These are phyloP conservation scores for Castanopsis chinensis DNA, from an alignment of 306 rosid species.

Conservation along the genomic window DNA sequence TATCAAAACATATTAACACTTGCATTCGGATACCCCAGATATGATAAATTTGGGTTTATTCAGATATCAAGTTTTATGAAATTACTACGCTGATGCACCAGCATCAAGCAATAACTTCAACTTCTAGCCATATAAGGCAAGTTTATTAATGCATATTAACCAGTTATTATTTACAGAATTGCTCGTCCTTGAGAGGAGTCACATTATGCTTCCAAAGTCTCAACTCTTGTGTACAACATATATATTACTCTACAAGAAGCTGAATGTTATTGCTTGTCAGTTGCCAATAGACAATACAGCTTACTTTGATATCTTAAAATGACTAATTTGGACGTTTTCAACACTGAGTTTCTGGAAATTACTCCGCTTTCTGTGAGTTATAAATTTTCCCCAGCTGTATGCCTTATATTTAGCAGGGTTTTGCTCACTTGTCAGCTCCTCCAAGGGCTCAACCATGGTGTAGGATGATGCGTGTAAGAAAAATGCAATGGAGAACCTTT, in stretches of 20 bases:
- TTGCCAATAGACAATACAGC: not conserved
- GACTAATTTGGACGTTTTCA: constrained; percentile 42
- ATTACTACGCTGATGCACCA: too few relatives aligned
- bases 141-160: too few relatives aligned
- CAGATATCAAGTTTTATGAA: too few relatives aligned
- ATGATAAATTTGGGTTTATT: too few relatives aligned
- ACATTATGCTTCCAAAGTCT: too few relatives aligned
- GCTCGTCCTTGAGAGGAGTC: too few relatives aligned
- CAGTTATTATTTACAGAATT: too few relatives aligned
- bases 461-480: constrained; percentile 60
- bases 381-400: constrained; percentile 61
- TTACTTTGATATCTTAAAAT: constrained; percentile 31
- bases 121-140: too few relatives aligned
- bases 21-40: too few relatives aligned
- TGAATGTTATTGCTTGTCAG: not conserved
- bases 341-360: constrained; percentile 45
- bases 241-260: not conserved
- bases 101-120: too few relatives aligned
- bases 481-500: constrained; percentile 53
- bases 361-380: constrained; percentile 23
- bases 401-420: constrained; percentile 47
- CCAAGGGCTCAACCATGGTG: constrained; percentile 44
- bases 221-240: too few relatives aligned
- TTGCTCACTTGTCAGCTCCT: constrained; percentile 38
- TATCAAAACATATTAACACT: too few relatives aligned